Percentiles rank a stretch among this genome's conserved stretches.
phyloP scores from a whole-genome alignment of 2,329 filamentous ascomycete species.

The Epichloe sibirici region DNA sequence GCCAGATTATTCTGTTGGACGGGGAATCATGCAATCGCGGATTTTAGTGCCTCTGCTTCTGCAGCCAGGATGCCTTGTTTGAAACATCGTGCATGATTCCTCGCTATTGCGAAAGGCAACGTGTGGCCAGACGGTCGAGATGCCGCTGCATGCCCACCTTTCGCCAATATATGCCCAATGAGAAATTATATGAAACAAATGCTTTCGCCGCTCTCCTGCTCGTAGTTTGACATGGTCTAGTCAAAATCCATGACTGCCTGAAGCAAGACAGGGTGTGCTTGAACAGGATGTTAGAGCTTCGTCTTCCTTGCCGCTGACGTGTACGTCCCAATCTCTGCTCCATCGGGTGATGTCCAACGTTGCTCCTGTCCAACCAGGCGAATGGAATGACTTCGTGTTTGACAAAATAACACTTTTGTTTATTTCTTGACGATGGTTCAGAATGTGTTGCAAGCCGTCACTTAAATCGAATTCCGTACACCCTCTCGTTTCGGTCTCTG shows the following conservation, averaged over 20 bases:
- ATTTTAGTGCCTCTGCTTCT: not conserved
- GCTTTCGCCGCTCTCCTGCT: not conserved
- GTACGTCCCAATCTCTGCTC: not conserved
- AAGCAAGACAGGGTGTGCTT: not conserved
- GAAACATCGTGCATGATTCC: not conserved
- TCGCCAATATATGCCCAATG: constrained; percentile 2
- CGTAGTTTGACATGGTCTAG: not conserved
- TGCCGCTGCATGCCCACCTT: not conserved
- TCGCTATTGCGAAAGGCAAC: not conserved
- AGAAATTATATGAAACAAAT: not conserved
- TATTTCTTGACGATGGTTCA: not conserved
- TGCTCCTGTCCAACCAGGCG: not conserved
- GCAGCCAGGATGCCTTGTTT: not conserved
- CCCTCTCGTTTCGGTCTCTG: not conserved
- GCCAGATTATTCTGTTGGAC: constrained; percentile 3
- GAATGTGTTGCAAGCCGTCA: not conserved
- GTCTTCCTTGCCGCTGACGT: constrained; percentile 2
- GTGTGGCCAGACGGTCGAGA: not conserved
- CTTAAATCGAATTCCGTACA: not conserved
- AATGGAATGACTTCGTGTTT: not conserved
- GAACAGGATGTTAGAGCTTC: not conserved
- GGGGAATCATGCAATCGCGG: constrained; percentile 1
- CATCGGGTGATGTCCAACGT: not conserved
- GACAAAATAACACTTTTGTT: not conserved
- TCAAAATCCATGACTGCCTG: not conserved